Evolutionary conservation across 2,329 filamentous ascomycete species (phyloP).

Genomic region (Thermoascus crustaceus): DNA sequence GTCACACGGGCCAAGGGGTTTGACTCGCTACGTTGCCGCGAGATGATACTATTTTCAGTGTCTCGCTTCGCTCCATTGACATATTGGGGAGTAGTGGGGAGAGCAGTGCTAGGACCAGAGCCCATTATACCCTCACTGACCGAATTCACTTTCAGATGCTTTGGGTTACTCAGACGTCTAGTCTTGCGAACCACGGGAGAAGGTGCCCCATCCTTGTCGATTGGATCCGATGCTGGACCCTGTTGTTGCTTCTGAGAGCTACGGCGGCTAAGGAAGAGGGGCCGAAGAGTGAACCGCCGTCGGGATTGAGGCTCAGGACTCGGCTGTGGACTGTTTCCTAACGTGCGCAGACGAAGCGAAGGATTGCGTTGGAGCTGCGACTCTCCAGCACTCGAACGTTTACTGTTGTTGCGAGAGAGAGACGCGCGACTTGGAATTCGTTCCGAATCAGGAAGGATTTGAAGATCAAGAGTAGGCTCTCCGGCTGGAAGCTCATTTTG

Average conservation of each 20-base stretch:
- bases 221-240: constrained; percentile 17
- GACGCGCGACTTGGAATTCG: neutral
- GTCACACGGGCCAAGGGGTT: no score
- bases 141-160: constrained; percentile 7
- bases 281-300: constrained; percentile 28
- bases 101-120: constrained; percentile 7
- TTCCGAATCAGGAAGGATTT: neutral
- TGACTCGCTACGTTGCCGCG: neutral
- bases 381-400: constrained; percentile 10
- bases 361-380: constrained; percentile 18
- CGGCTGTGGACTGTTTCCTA: constrained; percentile 14
- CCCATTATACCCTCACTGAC: constrained; percentile 12
- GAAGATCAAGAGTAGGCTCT: neutral
- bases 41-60: neutral
- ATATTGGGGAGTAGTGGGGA: constrained; percentile 5
- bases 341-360: constrained; percentile 19
- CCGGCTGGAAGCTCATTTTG: neutral
- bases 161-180: constrained; percentile 12
- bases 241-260: constrained; percentile 17
- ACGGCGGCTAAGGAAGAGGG: constrained; percentile 28
- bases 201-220: constrained; percentile 24
- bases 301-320: constrained; percentile 17
- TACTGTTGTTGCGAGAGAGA: neutral
- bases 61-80: neutral
- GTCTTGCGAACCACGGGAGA: constrained; percentile 26